Evolutionary conservation across 768 basidiomycete genomes (phyloP).

Genomic region (Podaxis pistillaris): DNA sequence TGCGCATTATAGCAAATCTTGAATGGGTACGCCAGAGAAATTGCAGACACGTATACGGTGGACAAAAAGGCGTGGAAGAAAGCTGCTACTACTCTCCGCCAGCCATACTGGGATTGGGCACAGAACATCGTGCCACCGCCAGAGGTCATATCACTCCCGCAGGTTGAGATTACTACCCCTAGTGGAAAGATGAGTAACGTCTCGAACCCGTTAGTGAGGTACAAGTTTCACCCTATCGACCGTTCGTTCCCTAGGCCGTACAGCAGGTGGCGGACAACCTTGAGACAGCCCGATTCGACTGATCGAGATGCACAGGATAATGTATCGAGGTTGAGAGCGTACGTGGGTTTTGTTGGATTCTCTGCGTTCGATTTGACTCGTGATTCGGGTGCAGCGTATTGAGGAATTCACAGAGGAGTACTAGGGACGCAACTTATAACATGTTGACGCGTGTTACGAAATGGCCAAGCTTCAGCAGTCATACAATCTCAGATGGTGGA

Average conservation of each 20-base stretch:
- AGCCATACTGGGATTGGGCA: slow-evolving; percentile 57
- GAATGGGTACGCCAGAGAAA: slow-evolving; percentile 34
- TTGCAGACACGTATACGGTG: slow-evolving; percentile 38
- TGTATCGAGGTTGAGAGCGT: slow-evolving; percentile 28
- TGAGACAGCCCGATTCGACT: slow-evolving; percentile 29
- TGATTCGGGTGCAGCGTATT: slow-evolving; percentile 17
- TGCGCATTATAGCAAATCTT: slow-evolving; percentile 41
- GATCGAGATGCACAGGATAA: slow-evolving; percentile 28
- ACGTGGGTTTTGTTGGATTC: neutral
- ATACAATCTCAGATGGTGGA: slow-evolving; percentile 29
- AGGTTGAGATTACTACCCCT: slow-evolving; percentile 28
- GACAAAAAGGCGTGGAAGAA: slow-evolving; percentile 26
- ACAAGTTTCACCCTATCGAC: slow-evolving; percentile 31
- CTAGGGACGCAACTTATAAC: slow-evolving; percentile 27
- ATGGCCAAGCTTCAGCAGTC: slow-evolving; percentile 44
- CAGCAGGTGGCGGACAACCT: slow-evolving; percentile 30
- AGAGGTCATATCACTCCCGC: slow-evolving; percentile 29
- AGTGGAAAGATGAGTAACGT: slow-evolving; percentile 25
- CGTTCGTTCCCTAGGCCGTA: slow-evolving; percentile 30
- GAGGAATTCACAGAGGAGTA: slow-evolving; percentile 19
- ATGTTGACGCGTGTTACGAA: slow-evolving; percentile 29
- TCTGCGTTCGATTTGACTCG: neutral
- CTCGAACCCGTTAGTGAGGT: slow-evolving; percentile 31
- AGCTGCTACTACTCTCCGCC: slow-evolving; percentile 35
- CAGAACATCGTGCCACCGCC: slow-evolving; percentile 33